A percentile compares a stretch with the other conserved stretches of the same genome.
Evolutionary conservation across 2,329 filamentous ascomycete species (phyloP).

Genomic region (Helicocarpus griseus): DNA sequence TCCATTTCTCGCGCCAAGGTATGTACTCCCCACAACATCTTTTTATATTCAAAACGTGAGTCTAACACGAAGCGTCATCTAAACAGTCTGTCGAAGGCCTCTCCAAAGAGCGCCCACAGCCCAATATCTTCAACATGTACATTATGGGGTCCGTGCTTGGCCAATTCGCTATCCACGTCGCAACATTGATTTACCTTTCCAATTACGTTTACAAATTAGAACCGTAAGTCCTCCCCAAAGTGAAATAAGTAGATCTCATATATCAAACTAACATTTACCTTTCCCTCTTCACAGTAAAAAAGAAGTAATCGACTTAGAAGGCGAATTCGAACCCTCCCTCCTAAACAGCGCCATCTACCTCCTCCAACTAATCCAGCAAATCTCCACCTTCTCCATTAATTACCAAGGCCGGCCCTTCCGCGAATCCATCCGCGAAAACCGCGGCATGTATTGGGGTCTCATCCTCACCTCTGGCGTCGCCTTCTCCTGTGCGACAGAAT

Average conservation of each 20-base stretch:
- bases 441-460: constrained; percentile 96
- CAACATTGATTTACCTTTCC: constrained; percentile 87
- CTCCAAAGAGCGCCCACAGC: constrained; percentile 93
- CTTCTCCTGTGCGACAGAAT: constrained; percentile 89
- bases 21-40: constrained; percentile 19
- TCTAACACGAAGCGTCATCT: background rate
- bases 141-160: constrained; percentile 96
- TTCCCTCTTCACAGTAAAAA: constrained; percentile 34
- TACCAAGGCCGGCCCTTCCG: constrained; percentile 98
- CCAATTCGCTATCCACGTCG: constrained; percentile 93
- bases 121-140: constrained; percentile 98
- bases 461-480: constrained; percentile 81
- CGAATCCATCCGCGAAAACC: constrained; percentile 89
- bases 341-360: constrained; percentile 97
- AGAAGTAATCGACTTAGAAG: constrained; percentile 73
- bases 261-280: constrained; percentile 23
- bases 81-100: constrained; percentile 73
- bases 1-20: constrained; percentile 93
- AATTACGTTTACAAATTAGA: constrained; percentile 77
- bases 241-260: background rate
- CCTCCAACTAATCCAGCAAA: constrained; percentile 94
- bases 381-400: constrained; percentile 98
- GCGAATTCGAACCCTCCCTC: constrained; percentile 84
- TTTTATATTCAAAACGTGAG: background rate
- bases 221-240: constrained; percentile 52